Conservation (phyloP, 257 asterid species). For the Solanum sejunctum region DNA sequence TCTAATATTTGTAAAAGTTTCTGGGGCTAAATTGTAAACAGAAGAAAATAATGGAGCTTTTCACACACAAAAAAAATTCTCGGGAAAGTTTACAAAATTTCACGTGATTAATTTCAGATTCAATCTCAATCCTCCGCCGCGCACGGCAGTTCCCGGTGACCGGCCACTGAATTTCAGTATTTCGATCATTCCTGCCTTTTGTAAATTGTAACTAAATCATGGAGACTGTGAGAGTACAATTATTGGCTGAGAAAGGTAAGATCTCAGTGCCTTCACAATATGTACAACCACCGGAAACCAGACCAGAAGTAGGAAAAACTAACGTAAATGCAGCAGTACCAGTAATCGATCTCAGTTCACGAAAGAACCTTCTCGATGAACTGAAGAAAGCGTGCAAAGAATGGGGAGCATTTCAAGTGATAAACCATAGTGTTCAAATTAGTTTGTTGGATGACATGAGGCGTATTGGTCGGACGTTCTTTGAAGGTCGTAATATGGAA, state of each 20-base stretch:
- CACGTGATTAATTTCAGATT: background rate
- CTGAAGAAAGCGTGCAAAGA: slow-evolving; percentile 49
- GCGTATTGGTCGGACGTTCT: slow-evolving; percentile 45
- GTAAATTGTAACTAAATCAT: background rate
- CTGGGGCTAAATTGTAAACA: background rate
- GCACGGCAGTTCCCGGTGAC: background rate
- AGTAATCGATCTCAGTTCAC: slow-evolving; percentile 32
- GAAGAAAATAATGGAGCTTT: background rate
- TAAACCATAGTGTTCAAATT: slow-evolving; percentile 51
- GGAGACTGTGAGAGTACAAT: slow-evolving; percentile 45
- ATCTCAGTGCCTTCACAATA: slow-evolving; percentile 51
- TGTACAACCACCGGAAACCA: slow-evolving; percentile 53
- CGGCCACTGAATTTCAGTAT: background rate
- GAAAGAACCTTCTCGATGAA: slow-evolving; percentile 6
- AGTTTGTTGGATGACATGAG: slow-evolving; percentile 43
- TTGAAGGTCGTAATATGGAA: slow-evolving; percentile 47
- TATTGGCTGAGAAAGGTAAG: slow-evolving; percentile 31
- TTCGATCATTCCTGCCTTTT: background rate
- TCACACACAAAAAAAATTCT: background rate
- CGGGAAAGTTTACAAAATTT: background rate
- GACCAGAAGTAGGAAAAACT: slow-evolving; percentile 16
- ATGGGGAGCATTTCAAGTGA: slow-evolving; percentile 90
- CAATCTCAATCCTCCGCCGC: background rate
- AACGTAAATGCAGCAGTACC: slow-evolving; percentile 12
- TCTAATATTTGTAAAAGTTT: background rate